These are phyloP conservation scores for Jatropha podagrica DNA, from an alignment of 441 rosid genomes.

Conservation along the genomic window DNA sequence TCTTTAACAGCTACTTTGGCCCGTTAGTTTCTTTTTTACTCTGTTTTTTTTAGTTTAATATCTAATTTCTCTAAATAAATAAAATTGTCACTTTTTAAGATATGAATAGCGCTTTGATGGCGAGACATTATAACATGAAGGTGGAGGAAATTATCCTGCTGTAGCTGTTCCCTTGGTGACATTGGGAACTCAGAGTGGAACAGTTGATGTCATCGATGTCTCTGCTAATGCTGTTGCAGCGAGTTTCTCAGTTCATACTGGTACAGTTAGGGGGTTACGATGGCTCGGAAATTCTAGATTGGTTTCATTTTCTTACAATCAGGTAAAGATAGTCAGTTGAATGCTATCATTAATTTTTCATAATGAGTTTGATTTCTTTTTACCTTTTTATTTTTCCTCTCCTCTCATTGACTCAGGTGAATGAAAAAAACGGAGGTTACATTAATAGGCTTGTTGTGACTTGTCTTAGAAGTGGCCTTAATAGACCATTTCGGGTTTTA, in stretches of 20 bases:
- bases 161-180: conserved; percentile 97
- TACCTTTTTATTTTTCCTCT: background rate
- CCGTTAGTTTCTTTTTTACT: conserved; percentile 59
- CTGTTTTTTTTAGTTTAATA: conserved; percentile 15
- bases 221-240: conserved; percentile 93
- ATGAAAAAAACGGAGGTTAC: conserved; percentile 93
- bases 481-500: conserved; percentile 81
- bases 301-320: conserved; percentile 92
- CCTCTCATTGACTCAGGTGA: conserved; percentile 53
- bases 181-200: conserved; percentile 94
- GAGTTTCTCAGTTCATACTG: conserved; percentile 78
- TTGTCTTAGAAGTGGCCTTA: conserved; percentile 95
- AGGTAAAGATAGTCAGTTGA: conserved; percentile 47
- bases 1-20: conserved; percentile 95
- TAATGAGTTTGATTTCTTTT: conserved; percentile 1
- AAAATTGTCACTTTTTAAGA: conserved; percentile 15
- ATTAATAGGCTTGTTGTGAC: conserved; percentile 83
- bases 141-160: conserved; percentile 94
- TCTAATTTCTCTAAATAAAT: conserved; percentile 18
- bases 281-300: conserved; percentile 99
- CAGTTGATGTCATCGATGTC: conserved; percentile 83
- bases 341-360: conserved; percentile 12
- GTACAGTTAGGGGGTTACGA: conserved; percentile 84
- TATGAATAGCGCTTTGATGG: conserved; percentile 20
- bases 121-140: conserved; percentile 46